Evolutionary conservation across 2,329 filamentous ascomycete species (phyloP).

Genomic region (Pseudocercospora cruenta): DNA sequence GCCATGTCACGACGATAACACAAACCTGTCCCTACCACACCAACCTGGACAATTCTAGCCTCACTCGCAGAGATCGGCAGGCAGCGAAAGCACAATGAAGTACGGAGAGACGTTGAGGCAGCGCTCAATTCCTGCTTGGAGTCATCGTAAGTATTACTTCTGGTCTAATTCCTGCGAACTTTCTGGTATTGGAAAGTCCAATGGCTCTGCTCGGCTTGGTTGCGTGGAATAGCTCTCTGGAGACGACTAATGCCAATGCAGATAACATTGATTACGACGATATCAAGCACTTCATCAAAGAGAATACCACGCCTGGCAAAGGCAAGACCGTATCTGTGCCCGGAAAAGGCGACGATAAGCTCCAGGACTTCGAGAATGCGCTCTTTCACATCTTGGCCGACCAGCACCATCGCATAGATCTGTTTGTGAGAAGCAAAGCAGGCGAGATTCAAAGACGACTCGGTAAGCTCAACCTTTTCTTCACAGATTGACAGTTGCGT

Average conservation of each 20-base stretch:
- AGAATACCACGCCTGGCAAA: conserved; percentile 72
- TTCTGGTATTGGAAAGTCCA: neutral
- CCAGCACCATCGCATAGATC: conserved; percentile 75
- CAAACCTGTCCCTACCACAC: neutral
- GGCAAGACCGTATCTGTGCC: conserved; percentile 74
- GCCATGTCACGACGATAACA: conserved; percentile 16
- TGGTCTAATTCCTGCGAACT: neutral
- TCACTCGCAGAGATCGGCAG: conserved; percentile 1
- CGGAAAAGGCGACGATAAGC: conserved; percentile 60
- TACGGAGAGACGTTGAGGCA: conserved; percentile 74
- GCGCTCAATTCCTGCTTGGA: conserved; percentile 82
- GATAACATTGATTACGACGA: conserved; percentile 90
- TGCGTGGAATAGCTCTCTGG: conserved; percentile 5
- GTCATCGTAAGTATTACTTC: conserved; percentile 60
- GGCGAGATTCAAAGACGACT: conserved; percentile 75
- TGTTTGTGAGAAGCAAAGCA: conserved; percentile 79
- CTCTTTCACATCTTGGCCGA: conserved; percentile 71
- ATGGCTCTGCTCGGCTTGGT: conserved; percentile 17
- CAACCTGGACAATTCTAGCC: neutral
- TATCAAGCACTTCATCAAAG: conserved; percentile 82
- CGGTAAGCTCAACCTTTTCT: conserved; percentile 52
- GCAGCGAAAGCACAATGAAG: conserved; percentile 60
- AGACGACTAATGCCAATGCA: conserved; percentile 40
- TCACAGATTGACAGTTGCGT: conserved; percentile 3
- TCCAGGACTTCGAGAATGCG: conserved; percentile 67